Base-by-base conservation (phyloP, 176 grass and related monocot genomes). In the Luzula sylvatica region DNA sequence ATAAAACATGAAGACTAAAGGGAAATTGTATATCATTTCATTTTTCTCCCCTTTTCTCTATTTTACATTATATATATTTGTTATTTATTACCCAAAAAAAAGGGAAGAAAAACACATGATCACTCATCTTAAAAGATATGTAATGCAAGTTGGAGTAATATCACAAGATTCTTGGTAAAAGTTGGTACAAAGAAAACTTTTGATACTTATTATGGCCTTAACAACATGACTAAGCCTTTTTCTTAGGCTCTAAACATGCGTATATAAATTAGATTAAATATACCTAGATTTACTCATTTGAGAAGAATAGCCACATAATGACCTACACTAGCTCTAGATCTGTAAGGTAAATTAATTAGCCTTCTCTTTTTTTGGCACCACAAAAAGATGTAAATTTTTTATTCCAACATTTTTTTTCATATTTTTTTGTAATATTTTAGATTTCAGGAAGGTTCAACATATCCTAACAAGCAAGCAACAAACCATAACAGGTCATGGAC, bases 111-210 rank as follows among this genome's bases (percentile, higher is more conserved):
- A 49, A 7, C n/a, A 8, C 15, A 51, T 19, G 46, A 51, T 19
- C 20, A 22, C 20, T 51, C 20, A 19, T 51, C 35, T 30, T 16
- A 53, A 38, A 65, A 51, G 30, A 0, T 53, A 41, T 55, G 13
- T 25, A 51, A 51, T 51, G 12, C 44, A 54, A 65, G 47, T 54
- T 76, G 77, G 56, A 30, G 4, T 59, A 49, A 46, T 47, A 14
- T 89, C 92, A 96, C 92, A 65, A 49, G 92, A 89, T 71, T 65
- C 68, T 48, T 61, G 68, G 8, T 53, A 39, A 43, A 65, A 65
- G 67, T 77, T 62, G 83, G 76, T 83, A 68, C 12, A 22, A 38
- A 7, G 42, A 55, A 13, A 14, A 28, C 72, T 67, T 81, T 84
- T 61, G 2, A 48, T 82, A 76, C 77, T 64, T 75, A 67, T 79